Evolutionary conservation across 768 basidiomycete genomes (phyloP), one percentile per base, ranked within the genome.

Genomic region (Mycena galopus): DNA sequence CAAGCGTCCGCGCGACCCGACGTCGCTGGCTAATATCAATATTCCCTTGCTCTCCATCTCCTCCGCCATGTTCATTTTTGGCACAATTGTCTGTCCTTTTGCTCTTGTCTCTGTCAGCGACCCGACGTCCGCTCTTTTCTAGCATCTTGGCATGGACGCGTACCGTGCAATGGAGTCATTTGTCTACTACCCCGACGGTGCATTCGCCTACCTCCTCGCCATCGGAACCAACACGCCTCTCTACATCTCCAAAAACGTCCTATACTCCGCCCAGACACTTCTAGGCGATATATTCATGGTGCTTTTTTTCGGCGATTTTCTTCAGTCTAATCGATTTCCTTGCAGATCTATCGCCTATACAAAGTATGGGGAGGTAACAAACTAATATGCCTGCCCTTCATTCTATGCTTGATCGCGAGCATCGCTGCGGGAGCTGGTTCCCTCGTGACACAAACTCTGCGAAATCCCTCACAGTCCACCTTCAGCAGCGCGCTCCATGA

Each of bases 271-370:
- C 21, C 65, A 76, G 56, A 76, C 72, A 21, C 30, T 76, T 10
- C 44, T 77, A 0, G 75, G 69, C 25, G 76, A 77, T 42, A 67
- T 51, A 37, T 64, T 77, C 55, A 63, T 77, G 63, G 76, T 75
- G 25, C 21, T 25, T 50, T n/a, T 35, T 59, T 25, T 35, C n/a
- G 11, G 29, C 3, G 23, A 25, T 35, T 59, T 25, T 4, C 0
- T n/a, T 1, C 33, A 37, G 16, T 23, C 33, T 59, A 9, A 14
- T 37, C 35, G 56, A 60, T 56, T 51, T 9, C 4, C 44, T 17
- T 37, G 11, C 16, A 59, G 56, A 50, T 44, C 25, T 55, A 65
- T 56, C 63, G 62, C 37, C 4, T 66, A 23, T 39, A 59, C 44
- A 63, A 60, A 37, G 58, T 73, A 6, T 62, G 71, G 55, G 47